Percentiles rank a stretch among this genome's conserved stretches.
phyloP scores from a whole-genome alignment of 306 rosid species.

The Vigna radiata region DNA sequence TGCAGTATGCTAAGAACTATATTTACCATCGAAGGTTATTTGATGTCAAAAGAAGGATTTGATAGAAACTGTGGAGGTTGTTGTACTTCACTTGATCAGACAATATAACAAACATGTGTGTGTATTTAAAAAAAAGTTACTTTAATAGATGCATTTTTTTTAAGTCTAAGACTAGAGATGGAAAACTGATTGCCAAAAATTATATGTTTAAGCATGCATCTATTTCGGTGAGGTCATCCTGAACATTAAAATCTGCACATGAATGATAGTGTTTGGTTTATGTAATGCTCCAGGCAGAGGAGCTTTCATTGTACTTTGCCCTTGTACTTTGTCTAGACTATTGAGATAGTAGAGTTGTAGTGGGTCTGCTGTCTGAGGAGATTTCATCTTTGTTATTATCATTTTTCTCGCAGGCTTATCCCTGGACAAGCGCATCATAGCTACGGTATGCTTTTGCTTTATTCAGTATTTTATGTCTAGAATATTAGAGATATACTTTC shows the following conservation, averaged over 20 bases:
- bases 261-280: conserved; percentile 21
- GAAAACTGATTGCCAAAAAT: conserved; percentile 33
- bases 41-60: conserved; percentile 16
- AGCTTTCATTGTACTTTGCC: not conserved
- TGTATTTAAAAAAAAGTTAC: no score
- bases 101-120: not conserved
- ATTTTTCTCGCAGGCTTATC: conserved; percentile 69
- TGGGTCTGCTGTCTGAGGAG: conserved; percentile 30
- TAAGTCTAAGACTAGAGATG: conserved; percentile 4
- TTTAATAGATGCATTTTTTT: not conserved
- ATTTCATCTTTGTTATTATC: conserved; percentile 40
- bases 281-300: not conserved
- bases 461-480: conserved; percentile 6
- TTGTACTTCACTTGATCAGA: conserved; percentile 34
- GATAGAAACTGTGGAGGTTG: conserved; percentile 23
- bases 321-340: conserved; percentile 26
- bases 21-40: conserved; percentile 34
- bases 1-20: conserved; percentile 28
- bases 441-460: conserved; percentile 66
- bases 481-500: not conserved
- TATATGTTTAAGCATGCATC: conserved; percentile 37
- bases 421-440: conserved; percentile 86
- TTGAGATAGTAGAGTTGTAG: conserved; percentile 39
- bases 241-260: conserved; percentile 23
- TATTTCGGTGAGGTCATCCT: conserved; percentile 33